A percentile compares a stretch with the other conserved stretches of the same genome.
Conservation (phyloP, 2,329 filamentous ascomycete genomes). For the Pseudomassariella vexata region DNA sequence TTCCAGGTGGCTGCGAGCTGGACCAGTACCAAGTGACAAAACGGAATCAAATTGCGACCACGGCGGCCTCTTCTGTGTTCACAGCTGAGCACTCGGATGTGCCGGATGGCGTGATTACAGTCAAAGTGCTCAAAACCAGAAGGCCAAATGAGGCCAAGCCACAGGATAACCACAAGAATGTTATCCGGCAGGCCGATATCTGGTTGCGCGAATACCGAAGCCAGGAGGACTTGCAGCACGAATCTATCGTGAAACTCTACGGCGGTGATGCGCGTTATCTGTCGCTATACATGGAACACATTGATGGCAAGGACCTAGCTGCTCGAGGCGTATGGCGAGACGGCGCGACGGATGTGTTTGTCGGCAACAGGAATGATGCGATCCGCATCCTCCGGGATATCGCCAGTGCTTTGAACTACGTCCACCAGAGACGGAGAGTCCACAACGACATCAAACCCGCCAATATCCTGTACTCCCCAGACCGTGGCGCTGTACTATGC, state of each 20-base stretch:
- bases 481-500: constrained; percentile 54
- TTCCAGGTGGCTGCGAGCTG: constrained; percentile 44
- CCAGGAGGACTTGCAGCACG: constrained; percentile 49
- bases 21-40: constrained; percentile 51
- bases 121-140: constrained; percentile 55
- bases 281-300: constrained; percentile 56
- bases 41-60: constrained; percentile 49
- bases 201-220: constrained; percentile 54
- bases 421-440: constrained; percentile 46
- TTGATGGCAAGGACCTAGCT: constrained; percentile 50
- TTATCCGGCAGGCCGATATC: constrained; percentile 54
- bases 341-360: constrained; percentile 40
- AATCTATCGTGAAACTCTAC: constrained; percentile 53
- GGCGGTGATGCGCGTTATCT: constrained; percentile 55
- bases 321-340: constrained; percentile 44
- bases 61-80: constrained; percentile 49
- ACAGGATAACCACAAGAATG: constrained; percentile 45
- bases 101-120: constrained; percentile 49
- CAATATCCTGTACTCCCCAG: constrained; percentile 54
- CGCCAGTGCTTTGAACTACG: constrained; percentile 46
- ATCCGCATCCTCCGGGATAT: constrained; percentile 49
- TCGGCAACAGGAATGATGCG: constrained; percentile 43
- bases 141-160: constrained; percentile 36
- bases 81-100: constrained; percentile 48
- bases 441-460: constrained; percentile 60